Conservation (phyloP, 2,329 filamentous ascomycete genomes). For the Verticillium zaregamsianum region DNA sequence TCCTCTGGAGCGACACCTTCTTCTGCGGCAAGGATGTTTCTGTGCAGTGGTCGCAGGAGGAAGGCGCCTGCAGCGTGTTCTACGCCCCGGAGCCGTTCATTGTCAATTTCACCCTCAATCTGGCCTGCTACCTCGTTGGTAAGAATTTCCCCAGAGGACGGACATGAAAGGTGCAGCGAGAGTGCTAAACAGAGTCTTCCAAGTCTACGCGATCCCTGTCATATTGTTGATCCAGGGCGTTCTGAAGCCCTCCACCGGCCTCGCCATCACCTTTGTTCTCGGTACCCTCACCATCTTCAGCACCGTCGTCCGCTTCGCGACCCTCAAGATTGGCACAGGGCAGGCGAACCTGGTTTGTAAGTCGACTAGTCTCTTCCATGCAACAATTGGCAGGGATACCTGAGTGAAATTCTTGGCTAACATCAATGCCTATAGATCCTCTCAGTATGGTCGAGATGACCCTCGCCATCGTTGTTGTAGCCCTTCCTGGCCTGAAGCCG, state of each 20-base stretch:
- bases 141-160: too few species aligned
- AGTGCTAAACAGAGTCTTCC: too few species aligned
- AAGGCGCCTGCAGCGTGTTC: slow-evolving; percentile 29
- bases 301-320: slow-evolving; percentile 18
- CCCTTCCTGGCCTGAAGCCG: slow-evolving; percentile 17
- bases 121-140: slow-evolving; percentile 26
- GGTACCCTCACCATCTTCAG: slow-evolving; percentile 19
- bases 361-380: not conserved
- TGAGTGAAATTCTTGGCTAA: too few species aligned
- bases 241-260: slow-evolving; percentile 13
- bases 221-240: slow-evolving; percentile 21
- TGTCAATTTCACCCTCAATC: slow-evolving; percentile 27
- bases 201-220: slow-evolving; percentile 27
- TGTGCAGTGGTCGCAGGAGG: slow-evolving; percentile 29
- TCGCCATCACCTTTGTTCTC: slow-evolving; percentile 18
- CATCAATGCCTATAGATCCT: slow-evolving; percentile 7
- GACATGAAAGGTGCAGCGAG: too few species aligned
- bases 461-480: slow-evolving; percentile 16
- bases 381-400: too few species aligned
- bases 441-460: slow-evolving; percentile 17
- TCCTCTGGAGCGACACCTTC: slow-evolving; percentile 29
- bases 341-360: slow-evolving; percentile 22
- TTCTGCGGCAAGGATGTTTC: slow-evolving; percentile 28
- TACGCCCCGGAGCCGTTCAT: slow-evolving; percentile 27
- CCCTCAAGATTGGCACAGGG: slow-evolving; percentile 17